Evolutionary conservation across 352 stramenopile genomes (phyloP), one percentile per base, ranked within the genome.

Genomic region (Phytophthora meadii): DNA sequence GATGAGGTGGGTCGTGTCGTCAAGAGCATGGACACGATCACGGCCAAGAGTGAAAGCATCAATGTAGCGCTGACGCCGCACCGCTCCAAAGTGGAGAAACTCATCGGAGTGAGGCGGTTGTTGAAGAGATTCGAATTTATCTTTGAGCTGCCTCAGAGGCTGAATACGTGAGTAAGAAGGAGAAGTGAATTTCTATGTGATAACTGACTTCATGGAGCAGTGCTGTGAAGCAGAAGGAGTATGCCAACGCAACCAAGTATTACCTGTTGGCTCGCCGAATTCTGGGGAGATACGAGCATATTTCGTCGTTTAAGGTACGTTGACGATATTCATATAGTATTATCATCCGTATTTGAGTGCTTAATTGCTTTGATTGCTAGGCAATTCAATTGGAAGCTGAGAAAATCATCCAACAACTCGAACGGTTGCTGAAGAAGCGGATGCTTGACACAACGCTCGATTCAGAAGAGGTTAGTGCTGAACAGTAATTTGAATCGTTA

Each of bases 91-190:
- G 95, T 99, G 37, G 97, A 99, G 36, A 99, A 99, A 72, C 96
- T 99, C 56, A 94, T 99, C 27, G 86, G 97, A 8, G 92, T 99
- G 32, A 92, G 96, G 17, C 88, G 97, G 17, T 79, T 99, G 25
- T 76, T 99, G 27, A 97, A 98, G 71, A 86, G 96, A 52, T 89
- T 99, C 24, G 97, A 99, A 74, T 98, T 98, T 44, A 90, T 99
- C 46, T 97, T 99, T 40, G 97, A 99, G 54, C 76, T 99, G 2
- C 98, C 98, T 9, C 79, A 94, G 74, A 85, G 90, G 37, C 77
- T 98, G 7, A 88, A 85, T 30, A 76, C 74, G 74, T 91, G 56
- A 51, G 74, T 68, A 15, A 12, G 2, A 5, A 42, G 34, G 24
- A 40, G 34, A 10, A 2, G 14, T 30, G 6, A 45, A 19, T 46